Evolutionary conservation across 345 rosid genomes (phyloP).

Genomic region (Salix viminalis): DNA sequence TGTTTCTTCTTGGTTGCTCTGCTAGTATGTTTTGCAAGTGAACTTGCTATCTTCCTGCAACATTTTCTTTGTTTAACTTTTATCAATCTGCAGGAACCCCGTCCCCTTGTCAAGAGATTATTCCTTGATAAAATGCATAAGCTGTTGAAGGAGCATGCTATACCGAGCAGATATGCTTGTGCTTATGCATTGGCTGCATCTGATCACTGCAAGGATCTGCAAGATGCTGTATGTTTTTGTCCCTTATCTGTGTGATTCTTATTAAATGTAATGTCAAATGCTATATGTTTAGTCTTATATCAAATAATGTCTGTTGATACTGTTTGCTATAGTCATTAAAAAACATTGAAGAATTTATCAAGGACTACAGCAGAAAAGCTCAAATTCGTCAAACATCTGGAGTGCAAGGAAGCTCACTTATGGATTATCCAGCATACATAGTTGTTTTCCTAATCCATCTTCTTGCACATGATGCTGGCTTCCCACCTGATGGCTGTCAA

Average conservation of each 20-base stretch:
- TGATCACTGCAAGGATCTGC: conserved; percentile 54
- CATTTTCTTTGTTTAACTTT: background rate
- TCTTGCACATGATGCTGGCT: conserved; percentile 67
- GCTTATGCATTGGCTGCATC: conserved; percentile 59
- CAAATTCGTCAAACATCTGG: conserved; percentile 38
- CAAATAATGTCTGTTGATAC: conserved; percentile 20
- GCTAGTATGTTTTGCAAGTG: background rate
- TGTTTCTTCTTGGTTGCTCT: conserved; percentile 4
- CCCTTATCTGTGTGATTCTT: conserved; percentile 4
- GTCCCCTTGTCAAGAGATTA: conserved; percentile 43
- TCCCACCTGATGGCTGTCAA: conserved; percentile 62
- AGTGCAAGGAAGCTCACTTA: conserved; percentile 40
- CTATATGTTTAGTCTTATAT: background rate
- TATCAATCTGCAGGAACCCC: conserved; percentile 56
- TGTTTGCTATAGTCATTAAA: conserved; percentile 46
- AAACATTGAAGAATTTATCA: conserved; percentile 69
- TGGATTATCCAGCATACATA: conserved; percentile 65
- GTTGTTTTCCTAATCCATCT: conserved; percentile 76
- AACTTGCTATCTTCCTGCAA: background rate
- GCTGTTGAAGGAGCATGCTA: conserved; percentile 49
- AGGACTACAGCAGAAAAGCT: conserved; percentile 49
- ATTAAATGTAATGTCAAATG: background rate
- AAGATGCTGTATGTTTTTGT: conserved; percentile 48
- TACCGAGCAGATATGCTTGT: conserved; percentile 86
- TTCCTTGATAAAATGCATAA: conserved; percentile 64